A percentile compares a stretch with the other conserved stretches of the same genome.
Conservation (phyloP, 2,329 filamentous ascomycete species). For the Epicoccum sorghinum region DNA sequence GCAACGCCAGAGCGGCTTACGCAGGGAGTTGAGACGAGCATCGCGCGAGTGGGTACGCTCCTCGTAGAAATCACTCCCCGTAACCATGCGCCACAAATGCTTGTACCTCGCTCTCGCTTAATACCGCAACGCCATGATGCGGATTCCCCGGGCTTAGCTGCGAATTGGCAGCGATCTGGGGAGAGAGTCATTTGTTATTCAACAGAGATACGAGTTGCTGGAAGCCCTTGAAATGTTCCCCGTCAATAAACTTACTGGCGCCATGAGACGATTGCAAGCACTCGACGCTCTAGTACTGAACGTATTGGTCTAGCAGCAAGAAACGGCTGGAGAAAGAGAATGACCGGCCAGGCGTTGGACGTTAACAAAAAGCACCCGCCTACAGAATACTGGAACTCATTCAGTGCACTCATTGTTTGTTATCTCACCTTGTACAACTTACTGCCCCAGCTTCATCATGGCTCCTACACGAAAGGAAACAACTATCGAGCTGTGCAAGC, state of each 20-base stretch:
- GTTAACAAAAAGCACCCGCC: not conserved
- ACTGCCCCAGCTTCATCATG: slow-evolving; percentile 19
- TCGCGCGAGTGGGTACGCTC: too few relatives aligned
- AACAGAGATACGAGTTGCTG: not conserved
- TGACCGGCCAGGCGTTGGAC: not conserved
- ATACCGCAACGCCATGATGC: not conserved
- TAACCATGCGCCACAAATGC: too few relatives aligned
- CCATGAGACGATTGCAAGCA: not conserved
- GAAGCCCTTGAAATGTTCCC: not conserved
- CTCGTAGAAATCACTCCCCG: too few relatives aligned
- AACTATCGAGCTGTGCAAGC: slow-evolving; percentile 60
- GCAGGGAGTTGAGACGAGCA: too few relatives aligned
- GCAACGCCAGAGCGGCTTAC: too few relatives aligned
- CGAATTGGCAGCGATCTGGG: not conserved
- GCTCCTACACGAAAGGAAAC: slow-evolving; percentile 46
- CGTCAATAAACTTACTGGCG: slow-evolving; percentile 4
- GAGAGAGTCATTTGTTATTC: not conserved
- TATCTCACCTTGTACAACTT: not conserved
- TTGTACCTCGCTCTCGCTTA: too few relatives aligned
- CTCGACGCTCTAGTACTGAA: not conserved
- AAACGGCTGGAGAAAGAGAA: not conserved
- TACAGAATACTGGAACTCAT: not conserved
- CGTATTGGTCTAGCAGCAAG: not conserved
- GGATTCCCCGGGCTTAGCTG: not conserved
- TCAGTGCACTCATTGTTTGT: not conserved